Conservation (phyloP, 192 early-diverging fungal species). For the Coemansia asiatica region DNA sequence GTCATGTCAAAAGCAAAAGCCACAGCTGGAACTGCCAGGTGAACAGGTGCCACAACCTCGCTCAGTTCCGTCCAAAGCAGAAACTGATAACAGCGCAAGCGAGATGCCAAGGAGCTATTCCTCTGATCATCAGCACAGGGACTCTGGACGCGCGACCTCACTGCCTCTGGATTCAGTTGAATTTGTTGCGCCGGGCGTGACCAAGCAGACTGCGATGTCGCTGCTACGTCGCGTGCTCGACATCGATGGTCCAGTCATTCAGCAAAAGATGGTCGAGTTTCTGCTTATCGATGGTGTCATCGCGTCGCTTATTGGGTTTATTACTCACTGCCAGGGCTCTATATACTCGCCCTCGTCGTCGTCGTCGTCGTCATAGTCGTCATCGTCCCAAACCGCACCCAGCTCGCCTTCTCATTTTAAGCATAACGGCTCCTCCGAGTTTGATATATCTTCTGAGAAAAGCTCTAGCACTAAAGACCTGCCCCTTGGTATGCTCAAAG, state of each 20-base stretch:
- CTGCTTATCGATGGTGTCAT: conserved; percentile 56
- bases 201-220: conserved; percentile 45
- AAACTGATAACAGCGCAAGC: not conserved
- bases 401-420: conserved; percentile 33
- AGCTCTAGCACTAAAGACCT: conserved; percentile 13
- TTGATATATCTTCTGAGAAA: not conserved
- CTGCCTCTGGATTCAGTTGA: conserved; percentile 39
- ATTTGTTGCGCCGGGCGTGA: conserved; percentile 54
- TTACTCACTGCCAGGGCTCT: conserved; percentile 49
- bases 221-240: conserved; percentile 51
- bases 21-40: no score
- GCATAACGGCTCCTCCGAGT: not conserved
- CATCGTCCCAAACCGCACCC: conserved; percentile 29
- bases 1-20: no score
- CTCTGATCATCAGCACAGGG: not conserved
- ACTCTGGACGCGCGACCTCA: conserved; percentile 25
- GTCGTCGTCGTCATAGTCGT: conserved; percentile 9
- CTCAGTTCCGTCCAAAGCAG: no score
- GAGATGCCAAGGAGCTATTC: not conserved
- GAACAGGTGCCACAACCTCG: not conserved
- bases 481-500: conserved; percentile 24
- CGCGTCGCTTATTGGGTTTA: conserved; percentile 50
- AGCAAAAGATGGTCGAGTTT: conserved; percentile 57
- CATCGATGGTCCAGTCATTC: conserved; percentile 52
- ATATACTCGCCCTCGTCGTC: conserved; percentile 33